Conservation (phyloP, 345 rosid genomes). For the Triadica sebifera region DNA sequence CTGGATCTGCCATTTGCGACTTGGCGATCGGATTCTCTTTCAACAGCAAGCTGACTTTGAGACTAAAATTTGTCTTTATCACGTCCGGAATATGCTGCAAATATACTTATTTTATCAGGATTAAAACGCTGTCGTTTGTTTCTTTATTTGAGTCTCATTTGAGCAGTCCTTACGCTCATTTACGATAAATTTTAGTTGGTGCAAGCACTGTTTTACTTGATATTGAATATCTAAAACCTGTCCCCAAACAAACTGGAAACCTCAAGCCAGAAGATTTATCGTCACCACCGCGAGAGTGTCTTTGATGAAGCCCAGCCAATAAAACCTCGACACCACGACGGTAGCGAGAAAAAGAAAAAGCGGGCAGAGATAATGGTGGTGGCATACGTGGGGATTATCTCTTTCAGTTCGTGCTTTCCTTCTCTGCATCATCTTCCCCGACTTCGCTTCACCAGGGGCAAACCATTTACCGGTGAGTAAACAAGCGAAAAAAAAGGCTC, state of each 20-base stretch:
- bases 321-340: conserved; percentile 1
- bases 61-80: background rate
- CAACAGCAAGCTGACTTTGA: no score
- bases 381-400: conserved; percentile 35
- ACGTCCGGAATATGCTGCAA: background rate
- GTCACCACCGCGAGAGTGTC: background rate
- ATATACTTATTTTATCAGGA: no score
- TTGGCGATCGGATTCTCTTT: background rate
- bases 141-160: background rate
- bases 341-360: background rate
- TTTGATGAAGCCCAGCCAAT: background rate
- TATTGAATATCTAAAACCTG: background rate
- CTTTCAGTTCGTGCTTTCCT: conserved; percentile 40
- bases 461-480: conserved; percentile 47
- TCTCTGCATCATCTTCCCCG: conserved; percentile 38
- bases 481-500: no score
- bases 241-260: background rate
- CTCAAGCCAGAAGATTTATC: background rate
- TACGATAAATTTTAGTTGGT: background rate
- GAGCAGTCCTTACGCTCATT: background rate
- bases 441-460: conserved; percentile 37
- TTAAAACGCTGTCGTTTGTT: no score
- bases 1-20: conserved; percentile 46
- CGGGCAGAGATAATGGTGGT: conserved; percentile 28
- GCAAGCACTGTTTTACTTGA: background rate